phyloP scores from a whole-genome alignment of 345 rosid species.

The Sisymbrium irio region DNA sequence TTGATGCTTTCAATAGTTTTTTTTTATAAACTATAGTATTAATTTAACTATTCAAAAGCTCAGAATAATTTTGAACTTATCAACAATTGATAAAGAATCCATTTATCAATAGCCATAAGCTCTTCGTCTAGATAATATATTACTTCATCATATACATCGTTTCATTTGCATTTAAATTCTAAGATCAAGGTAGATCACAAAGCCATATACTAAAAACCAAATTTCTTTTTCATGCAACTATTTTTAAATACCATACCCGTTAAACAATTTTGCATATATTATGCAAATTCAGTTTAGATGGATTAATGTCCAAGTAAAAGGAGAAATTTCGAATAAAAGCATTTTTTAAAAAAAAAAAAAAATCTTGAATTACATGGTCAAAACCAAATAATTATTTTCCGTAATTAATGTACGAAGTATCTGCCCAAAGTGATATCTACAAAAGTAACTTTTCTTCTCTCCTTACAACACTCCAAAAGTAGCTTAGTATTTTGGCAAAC shows the following conservation, averaged over 20 bases:
- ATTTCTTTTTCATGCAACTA: neutral
- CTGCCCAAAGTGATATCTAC: neutral
- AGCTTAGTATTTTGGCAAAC: neutral
- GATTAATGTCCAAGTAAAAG: neutral
- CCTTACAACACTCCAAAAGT: neutral
- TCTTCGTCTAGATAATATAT: neutral
- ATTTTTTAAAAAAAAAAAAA: neutral
- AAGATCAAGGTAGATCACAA: neutral
- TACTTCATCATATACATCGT: neutral
- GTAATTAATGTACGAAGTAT: neutral
- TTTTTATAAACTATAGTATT: neutral
- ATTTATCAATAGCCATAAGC: neutral
- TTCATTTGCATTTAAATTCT: neutral
- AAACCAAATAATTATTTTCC: neutral
- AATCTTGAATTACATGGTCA: neutral
- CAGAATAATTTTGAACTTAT: neutral
- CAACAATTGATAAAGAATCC: neutral
- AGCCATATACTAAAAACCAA: neutral
- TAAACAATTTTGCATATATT: neutral
- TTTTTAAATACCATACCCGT: neutral
- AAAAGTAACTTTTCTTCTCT: neutral
- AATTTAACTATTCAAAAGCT: neutral
- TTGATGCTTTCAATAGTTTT: neutral
- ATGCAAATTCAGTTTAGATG: neutral
- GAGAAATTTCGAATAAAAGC: neutral